phyloP scores from a whole-genome alignment of 1,284 basidiomycete genomes.

The Melampsora americana region DNA sequence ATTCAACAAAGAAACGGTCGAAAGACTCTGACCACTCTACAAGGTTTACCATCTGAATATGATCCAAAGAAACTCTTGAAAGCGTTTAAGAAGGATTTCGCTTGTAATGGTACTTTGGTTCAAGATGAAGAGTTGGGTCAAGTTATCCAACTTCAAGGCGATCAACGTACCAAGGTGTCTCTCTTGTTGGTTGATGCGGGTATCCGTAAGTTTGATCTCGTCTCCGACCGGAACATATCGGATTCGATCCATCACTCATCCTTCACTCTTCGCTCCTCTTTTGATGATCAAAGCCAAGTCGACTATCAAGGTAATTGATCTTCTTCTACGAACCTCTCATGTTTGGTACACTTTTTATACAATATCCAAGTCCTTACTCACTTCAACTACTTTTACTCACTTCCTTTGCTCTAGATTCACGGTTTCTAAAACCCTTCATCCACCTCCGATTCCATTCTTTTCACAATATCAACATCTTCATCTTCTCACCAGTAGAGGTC shows the following conservation, averaged over 20 bases:
- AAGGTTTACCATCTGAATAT: slow-evolving; percentile 94
- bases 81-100: slow-evolving; percentile 91
- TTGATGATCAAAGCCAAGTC: slow-evolving; percentile 17
- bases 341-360: not conserved
- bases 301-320: slow-evolving; percentile 34
- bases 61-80: slow-evolving; percentile 98
- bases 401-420: slow-evolving; percentile 20
- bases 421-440: slow-evolving; percentile 40
- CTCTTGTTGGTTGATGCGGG: slow-evolving; percentile 69
- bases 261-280: not conserved
- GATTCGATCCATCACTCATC: not conserved
- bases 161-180: slow-evolving; percentile 88
- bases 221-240: not conserved
- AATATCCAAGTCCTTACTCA: not conserved
- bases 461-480: slow-evolving; percentile 28
- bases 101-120: slow-evolving; percentile 96
- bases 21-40: slow-evolving; percentile 96
- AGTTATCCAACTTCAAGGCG: slow-evolving; percentile 98
- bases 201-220: slow-evolving; percentile 47
- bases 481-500: slow-evolving; percentile 25
- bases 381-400: too few relatives aligned
- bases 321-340: not conserved
- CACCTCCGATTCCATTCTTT: slow-evolving; percentile 32
- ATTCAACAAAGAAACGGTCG: slow-evolving; percentile 99
- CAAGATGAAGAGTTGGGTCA: slow-evolving; percentile 95